Conservation (phyloP, 2,329 filamentous ascomycete genomes). For the Trichoderma semiorbis region DNA sequence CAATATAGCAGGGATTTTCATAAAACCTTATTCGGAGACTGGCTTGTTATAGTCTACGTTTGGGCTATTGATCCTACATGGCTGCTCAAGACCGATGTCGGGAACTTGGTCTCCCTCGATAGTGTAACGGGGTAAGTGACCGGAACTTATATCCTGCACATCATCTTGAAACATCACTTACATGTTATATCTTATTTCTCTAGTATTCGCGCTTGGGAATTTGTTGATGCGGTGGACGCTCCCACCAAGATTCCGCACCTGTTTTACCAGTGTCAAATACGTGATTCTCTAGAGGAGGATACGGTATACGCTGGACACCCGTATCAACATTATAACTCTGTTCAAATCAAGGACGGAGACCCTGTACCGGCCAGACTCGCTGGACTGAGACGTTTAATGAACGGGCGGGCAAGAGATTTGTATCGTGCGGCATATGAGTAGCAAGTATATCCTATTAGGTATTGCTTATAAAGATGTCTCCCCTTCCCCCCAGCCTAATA, state of each 20-base stretch:
- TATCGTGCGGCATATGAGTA: slow-evolving; percentile 3
- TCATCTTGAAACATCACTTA: background rate
- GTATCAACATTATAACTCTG: background rate
- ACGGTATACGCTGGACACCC: background rate
- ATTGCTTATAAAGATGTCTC: background rate
- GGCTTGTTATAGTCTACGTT: slow-evolving; percentile 7
- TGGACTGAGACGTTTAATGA: background rate
- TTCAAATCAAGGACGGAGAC: background rate
- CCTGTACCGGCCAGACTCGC: slow-evolving; percentile 4
- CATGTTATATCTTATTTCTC: background rate
- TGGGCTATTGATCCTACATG: background rate
- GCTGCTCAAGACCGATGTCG: background rate
- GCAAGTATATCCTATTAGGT: background rate
- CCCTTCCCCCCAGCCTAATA: background rate
- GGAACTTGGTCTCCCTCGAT: background rate
- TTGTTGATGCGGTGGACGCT: background rate
- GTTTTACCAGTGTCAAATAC: background rate
- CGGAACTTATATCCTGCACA: background rate
- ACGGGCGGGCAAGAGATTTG: background rate
- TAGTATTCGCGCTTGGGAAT: slow-evolving; percentile 9
- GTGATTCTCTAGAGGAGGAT: background rate
- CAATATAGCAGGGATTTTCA: background rate
- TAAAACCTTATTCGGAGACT: background rate
- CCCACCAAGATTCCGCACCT: background rate
- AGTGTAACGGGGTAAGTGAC: slow-evolving; percentile 6